A percentile compares a stretch with the other conserved stretches of the same genome.
Evolutionary conservation across 176 grass and related monocot species (phyloP).

Genomic region (Avena sativa): DNA sequence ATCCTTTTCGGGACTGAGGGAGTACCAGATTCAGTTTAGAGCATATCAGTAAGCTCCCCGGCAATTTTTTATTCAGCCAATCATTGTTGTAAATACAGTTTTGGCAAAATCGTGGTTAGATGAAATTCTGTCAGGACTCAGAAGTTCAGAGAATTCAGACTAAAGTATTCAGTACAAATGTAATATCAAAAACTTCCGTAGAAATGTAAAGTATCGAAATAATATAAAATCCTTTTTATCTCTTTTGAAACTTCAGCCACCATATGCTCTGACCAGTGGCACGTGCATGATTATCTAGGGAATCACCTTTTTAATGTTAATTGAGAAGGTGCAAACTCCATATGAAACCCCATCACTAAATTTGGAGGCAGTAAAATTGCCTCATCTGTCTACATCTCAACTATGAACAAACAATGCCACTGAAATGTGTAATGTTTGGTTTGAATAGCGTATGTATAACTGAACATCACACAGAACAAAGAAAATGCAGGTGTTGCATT

Average conservation of each 20-base stretch:
- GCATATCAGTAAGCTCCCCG: not conserved
- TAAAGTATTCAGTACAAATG: not conserved
- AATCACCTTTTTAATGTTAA: not conserved
- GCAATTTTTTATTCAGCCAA: not conserved
- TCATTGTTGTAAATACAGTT: not conserved
- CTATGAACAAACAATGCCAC: not conserved
- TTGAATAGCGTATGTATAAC: not conserved
- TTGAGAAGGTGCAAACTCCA: not conserved
- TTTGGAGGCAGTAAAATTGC: not conserved
- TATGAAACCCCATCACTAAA: not conserved
- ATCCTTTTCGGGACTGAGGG: too few species aligned
- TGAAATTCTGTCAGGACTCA: not conserved
- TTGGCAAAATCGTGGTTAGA: not conserved
- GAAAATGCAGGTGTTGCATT: not conserved
- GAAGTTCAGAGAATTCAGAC: not conserved
- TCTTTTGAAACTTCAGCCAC: not conserved
- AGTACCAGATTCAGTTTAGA: not conserved
- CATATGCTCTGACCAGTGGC: not conserved
- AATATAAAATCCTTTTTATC: not conserved
- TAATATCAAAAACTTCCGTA: not conserved
- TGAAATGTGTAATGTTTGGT: not conserved
- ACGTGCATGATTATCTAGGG: not conserved
- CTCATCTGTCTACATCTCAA: not conserved
- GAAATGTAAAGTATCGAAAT: not conserved
- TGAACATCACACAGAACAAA: not conserved